Evolutionary conservation across 164 flowering plant genomes (phyloP), one percentile per base, ranked within the genome.

Genomic region (Aristolochia californica): DNA sequence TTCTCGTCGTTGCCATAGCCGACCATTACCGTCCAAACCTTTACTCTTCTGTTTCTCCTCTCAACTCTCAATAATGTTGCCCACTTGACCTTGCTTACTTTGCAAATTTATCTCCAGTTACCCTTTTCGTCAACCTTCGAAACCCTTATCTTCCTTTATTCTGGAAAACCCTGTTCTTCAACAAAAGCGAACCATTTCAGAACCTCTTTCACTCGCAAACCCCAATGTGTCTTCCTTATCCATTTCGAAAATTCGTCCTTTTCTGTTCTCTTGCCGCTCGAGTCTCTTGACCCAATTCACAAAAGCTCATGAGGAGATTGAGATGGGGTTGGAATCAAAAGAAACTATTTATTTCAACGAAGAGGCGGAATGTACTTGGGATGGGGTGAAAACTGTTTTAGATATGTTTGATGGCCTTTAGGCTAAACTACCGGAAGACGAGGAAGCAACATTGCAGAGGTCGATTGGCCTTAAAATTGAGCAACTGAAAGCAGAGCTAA

Each of bases 221-320:
- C 62, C 53, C 3, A 30, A 18, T 7, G 26, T 26, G 60, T 60
- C 53, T 67, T 34, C 13, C 18, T 30, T 44, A 30, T 43, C 24
- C 53, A 54, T 53, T 52, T 49, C 72, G 7, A 65, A 70, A 51
- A 48, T 43, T 55, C 74, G 51, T 57, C 34, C 18, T 47, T 68
- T 60, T 25, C 26, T 45, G 1, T 48, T 45, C 63, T 65, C 71
- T 27, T 40, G 2, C 47, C 15, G 13, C 43, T 47, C 28, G 55
- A 60, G 10, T 64, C 53, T 66, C 1, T 26, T 54, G 25, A 52
- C 38, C 56, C 68, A 61, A 18, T 45, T 66, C 61, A 13, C 83
- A 16, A 97, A 93, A 68, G 98, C 98, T 11, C 78, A 97, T 27
- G 98, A 93, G 65, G 98, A 89, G 87, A 91, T n/a, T n/a, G n/a